phyloP scores from a whole-genome alignment of 805 yeast species.

The Metschnikowia reukaufii region DNA sequence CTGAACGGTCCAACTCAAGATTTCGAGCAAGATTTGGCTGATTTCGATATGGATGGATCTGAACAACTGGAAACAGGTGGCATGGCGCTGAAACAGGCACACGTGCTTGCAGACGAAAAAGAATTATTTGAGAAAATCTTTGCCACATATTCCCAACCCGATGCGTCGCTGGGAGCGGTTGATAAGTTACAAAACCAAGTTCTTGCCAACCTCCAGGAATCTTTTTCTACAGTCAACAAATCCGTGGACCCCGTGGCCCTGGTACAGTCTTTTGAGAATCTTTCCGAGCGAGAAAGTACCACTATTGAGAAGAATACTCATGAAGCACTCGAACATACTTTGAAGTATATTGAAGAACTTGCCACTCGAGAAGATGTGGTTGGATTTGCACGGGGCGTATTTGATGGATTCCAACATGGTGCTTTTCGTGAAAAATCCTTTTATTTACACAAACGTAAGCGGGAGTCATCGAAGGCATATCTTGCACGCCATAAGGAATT shows the following conservation, averaged over 20 bases:
- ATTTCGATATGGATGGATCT: background rate
- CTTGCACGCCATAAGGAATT: conserved; percentile 22
- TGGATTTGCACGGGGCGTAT: conserved; percentile 19
- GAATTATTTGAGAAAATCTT: conserved; percentile 18
- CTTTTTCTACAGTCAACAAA: conserved; percentile 9
- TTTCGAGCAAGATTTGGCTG: conserved; percentile 7
- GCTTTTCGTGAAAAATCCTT: conserved; percentile 12
- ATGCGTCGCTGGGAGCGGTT: background rate
- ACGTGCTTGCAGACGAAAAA: conserved; percentile 15
- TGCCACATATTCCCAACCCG: conserved; percentile 16
- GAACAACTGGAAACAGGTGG: background rate
- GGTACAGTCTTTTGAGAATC: background rate
- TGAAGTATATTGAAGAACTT: conserved; percentile 22
- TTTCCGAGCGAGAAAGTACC: conserved; percentile 1
- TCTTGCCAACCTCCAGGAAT: conserved; percentile 18
- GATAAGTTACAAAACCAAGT: conserved; percentile 13
- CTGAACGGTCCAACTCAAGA: background rate
- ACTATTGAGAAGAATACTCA: conserved; percentile 1
- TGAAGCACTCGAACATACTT: conserved; percentile 26
- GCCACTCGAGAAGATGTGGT: conserved; percentile 17
- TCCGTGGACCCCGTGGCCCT: background rate
- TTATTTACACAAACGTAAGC: conserved; percentile 17
- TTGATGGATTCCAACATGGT: conserved; percentile 14
- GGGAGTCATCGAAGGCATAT: conserved; percentile 16
- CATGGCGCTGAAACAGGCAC: background rate